These are phyloP conservation scores for Aspergillus campestris DNA, from an alignment of 495 filamentous ascomycete genomes.

Conservation along the genomic window DNA sequence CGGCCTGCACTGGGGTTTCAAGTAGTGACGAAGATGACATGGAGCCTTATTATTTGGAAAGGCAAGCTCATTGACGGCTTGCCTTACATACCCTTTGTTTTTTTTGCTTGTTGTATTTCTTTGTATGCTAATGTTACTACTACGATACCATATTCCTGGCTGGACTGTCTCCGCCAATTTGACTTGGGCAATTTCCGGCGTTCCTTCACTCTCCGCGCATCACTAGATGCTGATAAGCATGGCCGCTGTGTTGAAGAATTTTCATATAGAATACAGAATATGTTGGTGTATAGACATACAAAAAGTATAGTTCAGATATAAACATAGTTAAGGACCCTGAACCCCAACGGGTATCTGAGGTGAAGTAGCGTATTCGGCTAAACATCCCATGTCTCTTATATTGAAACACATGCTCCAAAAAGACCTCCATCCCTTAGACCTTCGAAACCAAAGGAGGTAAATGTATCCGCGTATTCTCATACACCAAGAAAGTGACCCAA, in stretches of 20 bases:
- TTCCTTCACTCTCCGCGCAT: too few species aligned
- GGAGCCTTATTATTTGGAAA: conserved; percentile 24
- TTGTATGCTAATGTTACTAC: conserved; percentile 2
- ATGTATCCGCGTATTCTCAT: conserved; percentile 77
- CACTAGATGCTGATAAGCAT: too few species aligned
- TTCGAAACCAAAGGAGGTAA: conserved; percentile 13
- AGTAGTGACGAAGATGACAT: conserved; percentile 30
- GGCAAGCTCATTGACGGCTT: conserved; percentile 12
- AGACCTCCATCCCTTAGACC: background rate
- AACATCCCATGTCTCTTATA: too few species aligned
- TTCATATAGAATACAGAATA: too few species aligned
- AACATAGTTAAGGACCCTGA: too few species aligned
- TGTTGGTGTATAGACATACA: too few species aligned
- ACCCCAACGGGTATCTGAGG: too few species aligned
- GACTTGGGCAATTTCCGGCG: background rate
- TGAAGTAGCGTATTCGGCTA: too few species aligned
- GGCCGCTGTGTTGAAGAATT: too few species aligned
- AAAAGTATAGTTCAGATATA: too few species aligned
- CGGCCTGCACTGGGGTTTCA: conserved; percentile 24
- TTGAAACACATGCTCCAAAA: background rate
- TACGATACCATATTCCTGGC: conserved; percentile 13
- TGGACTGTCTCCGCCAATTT: background rate
- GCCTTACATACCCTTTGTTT: background rate
- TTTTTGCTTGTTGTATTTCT: conserved; percentile 1
- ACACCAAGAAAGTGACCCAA: conserved; percentile 96